Percentiles rank a stretch among this genome's conserved stretches.
Conservation (phyloP, 2,329 filamentous ascomycete species). For the Blastomyces parvus region DNA sequence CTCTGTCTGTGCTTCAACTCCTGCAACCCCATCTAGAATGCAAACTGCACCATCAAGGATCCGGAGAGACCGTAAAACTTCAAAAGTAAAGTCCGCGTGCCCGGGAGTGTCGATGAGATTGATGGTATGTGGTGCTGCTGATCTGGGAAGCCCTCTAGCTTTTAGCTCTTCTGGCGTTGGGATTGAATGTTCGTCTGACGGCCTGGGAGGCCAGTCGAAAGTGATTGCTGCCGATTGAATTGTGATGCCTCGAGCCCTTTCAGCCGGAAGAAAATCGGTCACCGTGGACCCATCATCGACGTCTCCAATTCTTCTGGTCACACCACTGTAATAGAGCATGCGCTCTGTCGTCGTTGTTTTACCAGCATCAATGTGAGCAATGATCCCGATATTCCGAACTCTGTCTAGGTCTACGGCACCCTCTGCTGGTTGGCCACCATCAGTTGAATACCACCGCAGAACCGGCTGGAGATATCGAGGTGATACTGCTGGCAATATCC, state of each 20-base stretch:
- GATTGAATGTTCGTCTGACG: conserved; percentile 15
- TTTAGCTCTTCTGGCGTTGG: conserved; percentile 18
- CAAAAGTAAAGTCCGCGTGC: conserved; percentile 95
- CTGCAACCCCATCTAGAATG: conserved; percentile 83
- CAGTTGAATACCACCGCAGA: conserved; percentile 23
- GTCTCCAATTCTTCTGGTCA: conserved; percentile 80
- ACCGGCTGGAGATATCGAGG: conserved; percentile 3
- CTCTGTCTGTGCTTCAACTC: conserved; percentile 94
- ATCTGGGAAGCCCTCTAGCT: conserved; percentile 40
- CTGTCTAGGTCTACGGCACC: conserved; percentile 40
- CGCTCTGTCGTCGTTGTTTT: conserved; percentile 98
- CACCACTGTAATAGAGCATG: conserved; percentile 94
- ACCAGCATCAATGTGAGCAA: conserved; percentile 96
- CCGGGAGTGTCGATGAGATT: conserved; percentile 95
- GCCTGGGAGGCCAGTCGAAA: conserved; percentile 71
- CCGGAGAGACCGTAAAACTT: conserved; percentile 81
- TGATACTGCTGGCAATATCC: neutral
- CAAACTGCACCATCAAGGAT: conserved; percentile 87
- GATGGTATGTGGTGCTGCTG: conserved; percentile 56
- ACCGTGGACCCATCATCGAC: conserved; percentile 96
- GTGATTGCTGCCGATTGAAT: conserved; percentile 97
- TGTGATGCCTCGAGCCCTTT: conserved; percentile 85
- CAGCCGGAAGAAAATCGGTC: conserved; percentile 90
- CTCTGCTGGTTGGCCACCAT: conserved; percentile 12
- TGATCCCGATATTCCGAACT: conserved; percentile 94